These are phyloP conservation scores for Centrapalus pauciflorus DNA, from an alignment of 129 eudicot species.

Conservation along the genomic window DNA sequence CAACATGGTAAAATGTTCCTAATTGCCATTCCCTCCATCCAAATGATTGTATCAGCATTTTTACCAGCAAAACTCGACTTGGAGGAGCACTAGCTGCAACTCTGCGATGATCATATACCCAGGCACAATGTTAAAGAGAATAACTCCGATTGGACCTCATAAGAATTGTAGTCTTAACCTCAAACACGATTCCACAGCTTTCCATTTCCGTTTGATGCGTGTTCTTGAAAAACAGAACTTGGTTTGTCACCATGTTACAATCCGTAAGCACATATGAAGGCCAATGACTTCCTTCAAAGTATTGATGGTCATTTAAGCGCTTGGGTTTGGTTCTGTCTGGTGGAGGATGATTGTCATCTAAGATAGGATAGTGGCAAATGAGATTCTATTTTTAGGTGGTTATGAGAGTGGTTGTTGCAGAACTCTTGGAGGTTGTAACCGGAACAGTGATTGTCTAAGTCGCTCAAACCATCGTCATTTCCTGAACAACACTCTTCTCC, in stretches of 20 bases:
- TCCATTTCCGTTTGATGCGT: background rate
- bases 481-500: background rate
- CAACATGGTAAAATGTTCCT: background rate
- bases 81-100: background rate
- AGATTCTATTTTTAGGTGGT: constrained; percentile 6
- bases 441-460: background rate
- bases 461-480: background rate
- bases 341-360: background rate
- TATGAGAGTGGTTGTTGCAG: background rate
- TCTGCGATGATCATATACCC: background rate
- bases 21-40: background rate
- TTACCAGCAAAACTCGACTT: background rate
- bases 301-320: background rate
- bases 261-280: background rate
- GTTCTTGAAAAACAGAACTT: background rate
- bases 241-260: background rate
- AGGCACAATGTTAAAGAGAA: background rate
- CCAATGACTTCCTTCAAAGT: background rate
- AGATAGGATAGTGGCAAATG: background rate
- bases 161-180: background rate
- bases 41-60: background rate
- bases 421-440: background rate
- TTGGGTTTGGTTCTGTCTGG: background rate
- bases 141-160: background rate
- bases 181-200: background rate